These are phyloP conservation scores for Fraxinus quadrangulata DNA, from an alignment of 257 asterid species.

Conservation along the genomic window DNA sequence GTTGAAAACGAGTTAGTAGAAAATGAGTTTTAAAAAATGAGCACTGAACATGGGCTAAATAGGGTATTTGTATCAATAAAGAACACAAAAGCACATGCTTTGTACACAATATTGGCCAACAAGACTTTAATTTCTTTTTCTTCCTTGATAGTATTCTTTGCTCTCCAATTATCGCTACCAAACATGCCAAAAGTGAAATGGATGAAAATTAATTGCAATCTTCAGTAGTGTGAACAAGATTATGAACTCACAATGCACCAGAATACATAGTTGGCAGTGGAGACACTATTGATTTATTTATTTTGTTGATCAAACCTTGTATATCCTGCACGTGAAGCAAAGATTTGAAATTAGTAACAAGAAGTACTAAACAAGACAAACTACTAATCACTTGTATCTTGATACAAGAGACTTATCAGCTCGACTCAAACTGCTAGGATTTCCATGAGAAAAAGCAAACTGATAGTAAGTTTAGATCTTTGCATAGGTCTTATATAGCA, in stretches of 20 bases:
- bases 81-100: neutral
- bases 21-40: no score
- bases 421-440: neutral
- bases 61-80: neutral
- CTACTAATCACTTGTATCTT: neutral
- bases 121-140: no score
- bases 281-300: slow-evolving; percentile 80
- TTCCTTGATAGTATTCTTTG: neutral
- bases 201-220: neutral
- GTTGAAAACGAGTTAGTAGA: no score
- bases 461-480: neutral
- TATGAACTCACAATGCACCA: slow-evolving; percentile 75
- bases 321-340: slow-evolving; percentile 66
- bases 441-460: neutral
- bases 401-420: neutral
- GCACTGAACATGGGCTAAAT: neutral
- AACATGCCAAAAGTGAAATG: neutral
- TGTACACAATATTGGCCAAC: neutral
- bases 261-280: slow-evolving; percentile 88
- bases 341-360: slow-evolving; percentile 16
- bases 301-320: slow-evolving; percentile 93
- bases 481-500: neutral
- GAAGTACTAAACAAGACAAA: neutral
- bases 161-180: neutral
- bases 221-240: neutral